Evolutionary conservation across 2,329 filamentous ascomycete genomes (phyloP), one percentile per base, ranked within the genome.

Genomic region (Arthrobotrys sphaeroides): DNA sequence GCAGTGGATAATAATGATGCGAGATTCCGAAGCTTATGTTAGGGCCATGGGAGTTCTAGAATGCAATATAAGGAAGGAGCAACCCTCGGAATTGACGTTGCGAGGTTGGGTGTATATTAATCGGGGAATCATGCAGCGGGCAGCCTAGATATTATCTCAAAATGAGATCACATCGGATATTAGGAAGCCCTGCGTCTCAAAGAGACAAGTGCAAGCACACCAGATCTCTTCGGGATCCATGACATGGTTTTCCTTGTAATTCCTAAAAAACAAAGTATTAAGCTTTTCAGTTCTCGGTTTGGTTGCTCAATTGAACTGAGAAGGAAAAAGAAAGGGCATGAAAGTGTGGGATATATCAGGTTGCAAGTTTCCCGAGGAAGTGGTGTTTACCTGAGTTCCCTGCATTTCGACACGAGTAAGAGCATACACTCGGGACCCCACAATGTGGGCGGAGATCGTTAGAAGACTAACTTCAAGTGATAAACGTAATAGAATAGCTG

Each of bases 241-340:
- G 38, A 28, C 45, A 57, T 42, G 49, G 26, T 33, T 55, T 36
- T 38, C 42, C 16, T 18, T 51, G 20, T 24, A n/a, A n/a, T n/a
- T n/a, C n/a, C n/a, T n/a, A 16, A 68, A 68, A 68, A 68, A 68
- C 62, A 67, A 67, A 67, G 6, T 59, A 57, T 55, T 38, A 68
- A 40, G 2, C 2, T 55, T 55, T 33, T n/a, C 9, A 24, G 20
- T 51, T 42, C 51, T 59, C 24, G 16, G 16, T 67, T 67, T 59
- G 28, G 49, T 40, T 36, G 7, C 51, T 49, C 9, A 16, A 36
- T 68, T 33, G 51, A 51, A 68, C 18, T 20, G 33, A 68, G 22
- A 60, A 43, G 43, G 20, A 26, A 28, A 43, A 43, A 43, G 43
- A 60, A 59, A 28, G 26, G 7, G 2, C n/a, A 2, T 36, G 26